phyloP scores from a whole-genome alignment of 192 early-diverging fungal species.

The Geranomyces variabilis region DNA sequence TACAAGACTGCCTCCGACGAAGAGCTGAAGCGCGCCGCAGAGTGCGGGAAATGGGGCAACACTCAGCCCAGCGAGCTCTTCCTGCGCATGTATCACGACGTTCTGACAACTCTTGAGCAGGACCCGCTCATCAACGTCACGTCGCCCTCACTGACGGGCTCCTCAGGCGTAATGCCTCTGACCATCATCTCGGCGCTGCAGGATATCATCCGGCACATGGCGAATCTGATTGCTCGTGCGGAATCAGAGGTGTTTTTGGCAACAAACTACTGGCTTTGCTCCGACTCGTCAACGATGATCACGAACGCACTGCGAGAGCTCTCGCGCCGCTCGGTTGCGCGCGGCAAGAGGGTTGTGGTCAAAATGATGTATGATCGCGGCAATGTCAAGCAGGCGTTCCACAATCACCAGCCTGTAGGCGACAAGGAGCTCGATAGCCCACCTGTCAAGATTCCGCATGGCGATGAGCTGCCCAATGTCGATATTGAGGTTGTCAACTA shows the following conservation, averaged over 20 bases:
- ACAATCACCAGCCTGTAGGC: not conserved
- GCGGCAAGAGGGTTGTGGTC: not conserved
- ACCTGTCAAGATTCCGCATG: not conserved
- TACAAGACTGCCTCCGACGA: not conserved
- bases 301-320: slow-evolving; percentile 4
- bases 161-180: not conserved
- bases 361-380: not conserved
- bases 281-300: not conserved
- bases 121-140: not conserved
- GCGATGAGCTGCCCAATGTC: not conserved
- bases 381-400: not conserved
- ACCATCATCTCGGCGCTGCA: slow-evolving; percentile 1
- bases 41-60: not conserved
- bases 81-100: not conserved
- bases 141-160: not conserved
- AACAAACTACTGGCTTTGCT: not conserved
- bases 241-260: not conserved
- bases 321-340: not conserved
- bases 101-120: not conserved
- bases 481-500: not conserved
- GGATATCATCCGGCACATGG: not conserved
- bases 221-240: not conserved
- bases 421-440: not conserved
- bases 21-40: not conserved
- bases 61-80: not conserved